Conservation (phyloP, 768 basidiomycete species). For the Tulasnella sp. region DNA sequence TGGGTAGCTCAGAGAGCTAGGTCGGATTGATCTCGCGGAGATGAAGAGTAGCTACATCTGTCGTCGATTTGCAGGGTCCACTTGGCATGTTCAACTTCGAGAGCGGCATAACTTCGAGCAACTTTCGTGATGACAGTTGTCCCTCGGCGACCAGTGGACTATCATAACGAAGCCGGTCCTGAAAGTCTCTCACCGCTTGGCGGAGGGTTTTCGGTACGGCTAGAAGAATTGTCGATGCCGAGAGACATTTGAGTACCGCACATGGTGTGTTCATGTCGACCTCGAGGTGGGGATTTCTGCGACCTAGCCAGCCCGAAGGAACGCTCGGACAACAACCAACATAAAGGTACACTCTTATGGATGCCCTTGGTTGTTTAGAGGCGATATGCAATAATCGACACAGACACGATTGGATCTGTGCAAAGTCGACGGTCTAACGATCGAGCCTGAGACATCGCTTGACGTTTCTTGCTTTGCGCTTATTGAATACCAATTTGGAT, state of each 20-base stretch:
- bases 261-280: background rate
- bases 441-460: too few relatives aligned
- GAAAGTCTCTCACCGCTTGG: background rate
- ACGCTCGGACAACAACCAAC: too few relatives aligned
- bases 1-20: background rate
- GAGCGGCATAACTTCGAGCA: background rate
- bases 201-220: background rate
- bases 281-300: background rate
- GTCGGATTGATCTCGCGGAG: background rate
- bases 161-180: background rate
- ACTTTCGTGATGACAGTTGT: background rate
- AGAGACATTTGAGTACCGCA: background rate
- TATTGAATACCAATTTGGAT: too few relatives aligned
- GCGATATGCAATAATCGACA: too few relatives aligned
- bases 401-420: too few relatives aligned
- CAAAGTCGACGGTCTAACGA: too few relatives aligned
- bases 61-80: background rate
- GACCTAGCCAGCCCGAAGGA: background rate
- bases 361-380: too few relatives aligned
- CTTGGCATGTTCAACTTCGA: background rate
- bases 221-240: background rate
- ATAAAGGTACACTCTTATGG: too few relatives aligned
- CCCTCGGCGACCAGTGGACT: background rate
- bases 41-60: background rate
- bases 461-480: too few relatives aligned